Evolutionary conservation across 768 basidiomycete species (phyloP), one percentile per base, ranked within the genome.

Genomic region (Rhodotorula diobovata): DNA sequence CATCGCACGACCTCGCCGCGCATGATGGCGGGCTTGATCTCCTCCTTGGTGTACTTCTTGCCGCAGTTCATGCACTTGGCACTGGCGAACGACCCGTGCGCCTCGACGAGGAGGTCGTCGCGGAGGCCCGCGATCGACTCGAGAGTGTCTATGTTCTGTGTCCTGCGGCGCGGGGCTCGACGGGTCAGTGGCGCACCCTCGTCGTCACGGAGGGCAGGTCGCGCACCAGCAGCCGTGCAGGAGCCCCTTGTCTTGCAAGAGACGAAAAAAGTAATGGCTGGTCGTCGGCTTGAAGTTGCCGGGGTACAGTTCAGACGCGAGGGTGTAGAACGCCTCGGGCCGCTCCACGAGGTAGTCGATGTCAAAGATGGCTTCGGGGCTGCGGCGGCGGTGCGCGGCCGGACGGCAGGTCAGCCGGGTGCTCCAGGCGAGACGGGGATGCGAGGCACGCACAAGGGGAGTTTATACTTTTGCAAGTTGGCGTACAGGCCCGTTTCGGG

Each of bases 291-390:
- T 85, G 82, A 88, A 76, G 77, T 87, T 88, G 51, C 91, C 93
- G 9, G 96, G 73, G 56, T 92, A 93, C 10, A 98, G 85, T 77
- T 96, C 96, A 65, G 90, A 87, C 0, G 95, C 96, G 48, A 99
- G 87, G 0, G 88, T 89, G 80, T 93, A 97, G 80, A 97, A 81
- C 8, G 81, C 79, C 71, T 80, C 65, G 9, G 77, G 78, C 11
- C 62, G 25, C 25, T 75, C 63, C 3, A 58, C 18, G 39, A 97
- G 94, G 82, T 88, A 98, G 60, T 83, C 82, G 77, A 98, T 89
- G 75, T 97, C 90, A 77, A 98, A 98, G 41, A 97, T 93, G 0
- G 94, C 94, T 78, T 98, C 94, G 0, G 94, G 93, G 76, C 89
- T 74, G 53, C 11, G 18, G 16, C 20, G 43, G 53, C 21, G 11